Evolutionary conservation across 352 stramenopile genomes (phyloP).

Genomic region (Pythium chondricola): DNA sequence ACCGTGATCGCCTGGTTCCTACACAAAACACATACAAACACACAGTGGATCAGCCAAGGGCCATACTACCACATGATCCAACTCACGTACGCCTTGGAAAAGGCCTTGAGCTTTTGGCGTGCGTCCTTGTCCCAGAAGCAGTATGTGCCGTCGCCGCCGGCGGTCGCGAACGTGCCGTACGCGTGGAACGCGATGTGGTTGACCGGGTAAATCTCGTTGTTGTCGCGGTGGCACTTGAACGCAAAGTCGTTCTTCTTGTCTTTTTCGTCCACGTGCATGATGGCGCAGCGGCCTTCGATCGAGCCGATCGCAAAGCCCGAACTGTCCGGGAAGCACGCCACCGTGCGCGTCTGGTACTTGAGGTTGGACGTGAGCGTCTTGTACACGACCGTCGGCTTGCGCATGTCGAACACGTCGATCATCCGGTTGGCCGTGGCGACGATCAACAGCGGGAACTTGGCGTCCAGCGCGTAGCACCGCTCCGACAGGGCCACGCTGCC

Average conservation of each 20-base stretch:
- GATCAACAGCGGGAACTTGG: conserved; percentile 89
- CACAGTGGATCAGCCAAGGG: background rate
- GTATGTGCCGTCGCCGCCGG: conserved; percentile 92
- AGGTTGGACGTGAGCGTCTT: conserved; percentile 79
- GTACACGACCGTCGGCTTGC: conserved; percentile 85
- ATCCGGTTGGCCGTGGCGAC: conserved; percentile 89
- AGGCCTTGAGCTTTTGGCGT: conserved; percentile 94
- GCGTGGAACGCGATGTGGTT: conserved; percentile 90
- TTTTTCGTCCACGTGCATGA: conserved; percentile 87
- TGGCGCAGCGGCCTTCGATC: conserved; percentile 88
- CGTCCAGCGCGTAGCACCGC: conserved; percentile 93
- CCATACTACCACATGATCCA: background rate
- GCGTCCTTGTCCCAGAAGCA: conserved; percentile 99
- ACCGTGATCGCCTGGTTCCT: conserved; percentile 88
- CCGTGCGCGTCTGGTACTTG: conserved; percentile 85
- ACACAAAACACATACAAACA: conserved; percentile 5
- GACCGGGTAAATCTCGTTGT: conserved; percentile 81
- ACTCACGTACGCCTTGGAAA: conserved; percentile 58
- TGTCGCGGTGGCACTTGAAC: conserved; percentile 90
- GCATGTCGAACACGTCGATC: conserved; percentile 86
- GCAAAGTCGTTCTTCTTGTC: conserved; percentile 84
- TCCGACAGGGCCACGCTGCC: conserved; percentile 90
- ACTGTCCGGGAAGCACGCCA: conserved; percentile 86
- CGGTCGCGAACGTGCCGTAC: conserved; percentile 95
- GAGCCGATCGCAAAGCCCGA: conserved; percentile 86